Base-by-base conservation (phyloP, 371 early-diverging fungal genomes). In the Dinochytrium kinnereticum region DNA sequence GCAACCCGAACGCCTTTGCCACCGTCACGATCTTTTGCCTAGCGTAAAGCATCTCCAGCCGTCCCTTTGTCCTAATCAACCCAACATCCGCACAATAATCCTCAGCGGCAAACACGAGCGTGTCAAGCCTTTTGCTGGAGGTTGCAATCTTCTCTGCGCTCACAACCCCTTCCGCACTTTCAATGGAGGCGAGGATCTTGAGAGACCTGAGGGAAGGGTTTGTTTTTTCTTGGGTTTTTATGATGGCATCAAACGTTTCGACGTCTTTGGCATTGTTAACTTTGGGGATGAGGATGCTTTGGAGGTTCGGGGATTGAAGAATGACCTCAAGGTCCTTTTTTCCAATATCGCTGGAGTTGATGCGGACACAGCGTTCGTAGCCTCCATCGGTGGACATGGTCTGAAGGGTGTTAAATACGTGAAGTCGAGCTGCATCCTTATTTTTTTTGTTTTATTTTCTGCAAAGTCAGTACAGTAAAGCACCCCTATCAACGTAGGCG, bases 41-140 rank as follows among this genome's bases (percentile, higher is more conserved):
- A 36, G 94, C 93, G 74, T 91, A 89, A 36, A 93, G 78, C 86
- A 96, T 89, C 78, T 96, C 96, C 28, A 73, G 73, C 39, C 94
- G 87, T 13, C 81, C 76, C 1, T 83, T 78, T 0, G 96, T 94
- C 70, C 96, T 89, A 19, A 88, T 84, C 33, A 95, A 78, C 5
- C 94, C 92, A 26, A 91, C 73, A 79, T 95, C 96, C n/a, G 96
- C 95, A 77, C 93, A 93, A 74, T 91, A 96, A 81, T 97, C 97
- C 80, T 97, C 96, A 13, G 95, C 92, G n/a, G 96, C 96, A 85
- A 95, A 94, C 91, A 90, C 82, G 1, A 76, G 59, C 37, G 72
- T 59, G 7, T 71, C 76, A 26, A 76, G 33, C 17, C 76, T 10
- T 3, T 26, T 5, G 21, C 55, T 59, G 31, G 51, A 71, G 49